Conservation (phyloP, 306 rosid genomes). For the Lagenaria siceraria region DNA sequence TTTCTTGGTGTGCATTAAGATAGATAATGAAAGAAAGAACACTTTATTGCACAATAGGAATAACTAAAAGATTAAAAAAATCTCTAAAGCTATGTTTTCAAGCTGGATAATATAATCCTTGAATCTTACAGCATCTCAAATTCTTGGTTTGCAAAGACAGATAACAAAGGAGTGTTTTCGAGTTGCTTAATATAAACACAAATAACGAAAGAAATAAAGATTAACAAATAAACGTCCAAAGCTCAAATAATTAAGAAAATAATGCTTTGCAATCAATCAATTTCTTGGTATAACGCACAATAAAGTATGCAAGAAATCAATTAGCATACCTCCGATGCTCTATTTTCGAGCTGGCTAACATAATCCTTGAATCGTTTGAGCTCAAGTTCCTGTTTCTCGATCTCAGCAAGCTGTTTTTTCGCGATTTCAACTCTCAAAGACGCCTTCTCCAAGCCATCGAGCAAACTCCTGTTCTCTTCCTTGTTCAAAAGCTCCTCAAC, state of each 20-base stretch:
- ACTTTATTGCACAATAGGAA: not conserved
- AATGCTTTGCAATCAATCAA: not conserved
- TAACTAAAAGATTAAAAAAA: not conserved
- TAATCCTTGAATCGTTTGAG: conserved; percentile 41
- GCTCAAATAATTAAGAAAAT: not conserved
- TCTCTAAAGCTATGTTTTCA: not conserved
- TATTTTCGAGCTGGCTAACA: conserved; percentile 38
- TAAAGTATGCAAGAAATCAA: not conserved
- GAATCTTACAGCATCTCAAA: not conserved
- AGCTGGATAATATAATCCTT: not conserved
- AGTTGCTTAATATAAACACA: too few species aligned
- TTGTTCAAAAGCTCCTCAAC: conserved; percentile 45
- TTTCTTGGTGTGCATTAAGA: not conserved
- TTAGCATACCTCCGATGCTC: conserved; percentile 41
- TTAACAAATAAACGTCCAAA: not conserved
- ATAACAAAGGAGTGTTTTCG: not conserved
- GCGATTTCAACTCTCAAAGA: conserved; percentile 59
- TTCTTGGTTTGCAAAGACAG: not conserved
- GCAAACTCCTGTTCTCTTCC: conserved; percentile 54
- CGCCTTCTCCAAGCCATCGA: conserved; percentile 68
- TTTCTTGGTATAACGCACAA: too few species aligned
- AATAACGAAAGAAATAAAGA: too few species aligned
- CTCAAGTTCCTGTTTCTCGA: conserved; percentile 45
- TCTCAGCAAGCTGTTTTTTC: conserved; percentile 42
- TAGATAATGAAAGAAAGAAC: not conserved